Evolutionary conservation across 2,329 filamentous ascomycete genomes (phyloP), one percentile per base, ranked within the genome.

Genomic region (Ophiostoma piceae): DNA sequence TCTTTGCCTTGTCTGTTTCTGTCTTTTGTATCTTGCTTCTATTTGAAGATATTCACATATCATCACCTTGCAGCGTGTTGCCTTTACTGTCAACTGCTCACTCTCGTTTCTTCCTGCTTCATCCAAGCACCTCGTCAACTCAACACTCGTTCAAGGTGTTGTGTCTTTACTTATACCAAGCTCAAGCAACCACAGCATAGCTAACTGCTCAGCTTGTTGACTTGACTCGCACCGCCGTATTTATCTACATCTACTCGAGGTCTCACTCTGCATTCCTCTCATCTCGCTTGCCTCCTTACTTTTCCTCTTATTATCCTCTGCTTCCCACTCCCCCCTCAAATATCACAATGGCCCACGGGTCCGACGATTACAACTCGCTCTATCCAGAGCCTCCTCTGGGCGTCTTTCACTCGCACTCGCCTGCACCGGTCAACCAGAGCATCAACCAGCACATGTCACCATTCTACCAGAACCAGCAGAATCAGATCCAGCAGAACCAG

Each of bases 341-440:
- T 47, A 16, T 19, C 72, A 72, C 67, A 47, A 74, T 74, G 73
- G 67, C 68, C 57, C 71, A 66, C 71, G 70, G 69, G 41, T 67
- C 69, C 39, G 73, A 75, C 64, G 73, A 75, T 29, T 73, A 70
- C 67, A 67, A 43, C 72, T 71, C 71, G 35, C 71, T 74, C 69
- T 75, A 75, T 66, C 73, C 73, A n/a, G 73, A 75, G 67, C 73
- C 73, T 26, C 71, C 72, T 1, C 73, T 72, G 14, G 69, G 67
- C 16, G 67, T 71, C 2, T 74, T 72, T 54, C 32, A 66, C 37
- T 73, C 72, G 41, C 72, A 71, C n/a, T 68, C 67, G 35, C 57
- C 57, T 32, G 57, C 57, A 5, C 19, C 32, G 1, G 29, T 43
- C 37, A 22, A 39, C n/a, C 65, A 43, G n/a, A 37, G 29, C 60